phyloP scores from a whole-genome alignment of 2,329 filamentous ascomycete genomes.

The Tolypocladium inflatum region DNA sequence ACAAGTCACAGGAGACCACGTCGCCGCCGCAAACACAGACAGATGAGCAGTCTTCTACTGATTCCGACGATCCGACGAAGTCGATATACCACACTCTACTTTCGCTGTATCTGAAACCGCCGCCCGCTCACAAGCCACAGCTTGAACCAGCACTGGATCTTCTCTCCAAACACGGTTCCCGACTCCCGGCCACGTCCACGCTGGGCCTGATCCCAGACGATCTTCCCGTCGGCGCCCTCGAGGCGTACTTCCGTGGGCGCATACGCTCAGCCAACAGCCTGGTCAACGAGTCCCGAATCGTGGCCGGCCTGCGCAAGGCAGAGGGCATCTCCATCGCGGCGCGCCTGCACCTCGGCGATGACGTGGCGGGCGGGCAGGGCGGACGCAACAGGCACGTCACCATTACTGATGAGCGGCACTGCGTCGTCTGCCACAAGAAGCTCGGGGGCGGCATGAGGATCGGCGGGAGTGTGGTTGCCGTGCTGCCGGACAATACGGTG shows the following conservation, averaged over 20 bases:
- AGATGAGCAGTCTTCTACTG: conserved; percentile 21
- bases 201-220: conserved; percentile 75
- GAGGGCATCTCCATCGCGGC: conserved; percentile 72
- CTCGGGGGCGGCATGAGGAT: conserved; percentile 78
- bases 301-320: conserved; percentile 66
- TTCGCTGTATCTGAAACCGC: conserved; percentile 78
- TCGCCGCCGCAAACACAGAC: conserved; percentile 22
- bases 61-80: conserved; percentile 43
- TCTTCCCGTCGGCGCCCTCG: conserved; percentile 69
- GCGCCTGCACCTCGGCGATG: conserved; percentile 63
- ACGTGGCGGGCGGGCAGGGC: conserved; percentile 38
- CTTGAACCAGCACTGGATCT: conserved; percentile 75
- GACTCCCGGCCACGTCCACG: conserved; percentile 79
- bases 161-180: conserved; percentile 85
- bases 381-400: conserved; percentile 59
- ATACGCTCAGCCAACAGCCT: conserved; percentile 79
- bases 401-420: conserved; percentile 80
- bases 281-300: conserved; percentile 70
- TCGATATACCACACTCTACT: conserved; percentile 91
- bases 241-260: conserved; percentile 84
- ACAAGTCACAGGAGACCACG: conserved; percentile 48
- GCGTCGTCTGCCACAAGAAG: conserved; percentile 86
- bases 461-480: conserved; percentile 82
- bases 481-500: conserved; percentile 73
- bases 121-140: conserved; percentile 59